phyloP scores from a whole-genome alignment of 176 grass and related monocot genomes.

The Zizania latifolia region DNA sequence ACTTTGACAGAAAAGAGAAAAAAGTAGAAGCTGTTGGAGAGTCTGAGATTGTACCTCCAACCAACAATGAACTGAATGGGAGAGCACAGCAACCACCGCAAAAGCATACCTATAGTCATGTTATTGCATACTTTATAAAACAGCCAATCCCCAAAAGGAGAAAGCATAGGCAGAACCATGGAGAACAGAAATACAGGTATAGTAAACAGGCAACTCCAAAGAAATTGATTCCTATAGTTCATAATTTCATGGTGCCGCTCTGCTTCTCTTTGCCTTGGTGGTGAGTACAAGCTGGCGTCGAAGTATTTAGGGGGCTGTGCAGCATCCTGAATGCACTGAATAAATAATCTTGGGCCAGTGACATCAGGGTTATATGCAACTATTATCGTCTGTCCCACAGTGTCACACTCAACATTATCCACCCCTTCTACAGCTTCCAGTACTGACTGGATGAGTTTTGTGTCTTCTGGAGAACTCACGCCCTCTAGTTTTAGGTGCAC shows the following conservation, averaged over 20 bases:
- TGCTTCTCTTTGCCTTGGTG: slow-evolving; percentile 63
- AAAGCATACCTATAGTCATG: slow-evolving; percentile 74
- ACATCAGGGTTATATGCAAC: slow-evolving; percentile 84
- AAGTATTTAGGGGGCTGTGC: slow-evolving; percentile 46
- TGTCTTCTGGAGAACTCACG: slow-evolving; percentile 54
- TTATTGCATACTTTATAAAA: slow-evolving; percentile 62
- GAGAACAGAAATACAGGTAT: slow-evolving; percentile 83
- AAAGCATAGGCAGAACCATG: slow-evolving; percentile 85
- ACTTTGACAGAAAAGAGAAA: slow-evolving; percentile 8
- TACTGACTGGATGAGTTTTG: slow-evolving; percentile 54
- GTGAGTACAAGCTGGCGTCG: slow-evolving; percentile 61
- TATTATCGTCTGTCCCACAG: slow-evolving; percentile 46
- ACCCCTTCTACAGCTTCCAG: slow-evolving; percentile 75
- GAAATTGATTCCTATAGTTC: slow-evolving; percentile 81
- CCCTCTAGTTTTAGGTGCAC: slow-evolving; percentile 82
- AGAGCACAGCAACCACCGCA: slow-evolving; percentile 83
- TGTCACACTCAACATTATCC: slow-evolving; percentile 60
- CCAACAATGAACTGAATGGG: slow-evolving; percentile 99
- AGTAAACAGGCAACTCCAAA: slow-evolving; percentile 88
- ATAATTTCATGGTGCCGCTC: slow-evolving; percentile 62
- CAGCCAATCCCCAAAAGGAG: slow-evolving; percentile 70
- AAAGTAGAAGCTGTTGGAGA: neutral
- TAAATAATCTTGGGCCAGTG: slow-evolving; percentile 86
- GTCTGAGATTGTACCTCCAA: slow-evolving; percentile 69
- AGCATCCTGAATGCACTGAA: slow-evolving; percentile 63